Percentiles rank a stretch among this genome's conserved stretches.
These are phyloP conservation scores for Coemansia sp. DNA, from an alignment of 192 early-diverging fungal genomes.

Conservation along the genomic window DNA sequence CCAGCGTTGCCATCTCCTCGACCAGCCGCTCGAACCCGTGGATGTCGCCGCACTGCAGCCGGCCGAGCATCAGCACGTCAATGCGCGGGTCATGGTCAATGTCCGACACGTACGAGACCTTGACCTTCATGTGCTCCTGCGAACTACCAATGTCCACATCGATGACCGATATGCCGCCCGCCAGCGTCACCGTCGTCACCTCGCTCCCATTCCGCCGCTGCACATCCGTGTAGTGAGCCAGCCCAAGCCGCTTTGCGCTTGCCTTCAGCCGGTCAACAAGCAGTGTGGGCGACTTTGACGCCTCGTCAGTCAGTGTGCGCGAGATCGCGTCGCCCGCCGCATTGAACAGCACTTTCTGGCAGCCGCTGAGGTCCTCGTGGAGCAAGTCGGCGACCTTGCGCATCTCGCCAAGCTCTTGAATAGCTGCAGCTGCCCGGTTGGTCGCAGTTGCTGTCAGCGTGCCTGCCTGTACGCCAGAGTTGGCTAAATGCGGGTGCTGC, in stretches of 20 bases:
- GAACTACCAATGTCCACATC: constrained; percentile 39
- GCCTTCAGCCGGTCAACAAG: constrained; percentile 33
- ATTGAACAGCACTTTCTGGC: constrained; percentile 21
- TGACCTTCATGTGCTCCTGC: constrained; percentile 26
- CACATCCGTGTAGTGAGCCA: constrained; percentile 43
- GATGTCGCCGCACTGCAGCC: constrained; percentile 25
- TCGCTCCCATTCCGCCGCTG: constrained; percentile 3
- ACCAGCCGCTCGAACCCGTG: constrained; percentile 38
- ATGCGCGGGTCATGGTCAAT: constrained; percentile 44
- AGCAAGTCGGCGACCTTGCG: constrained; percentile 28
- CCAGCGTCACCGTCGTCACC: constrained; percentile 45
- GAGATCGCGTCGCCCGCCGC: constrained; percentile 34
- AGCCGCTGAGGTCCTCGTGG: constrained; percentile 23
- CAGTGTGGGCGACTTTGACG: background rate
- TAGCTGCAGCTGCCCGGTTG: constrained; percentile 16
- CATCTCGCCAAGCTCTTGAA: constrained; percentile 40
- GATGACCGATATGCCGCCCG: constrained; percentile 42
- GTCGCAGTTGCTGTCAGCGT: constrained; percentile 1
- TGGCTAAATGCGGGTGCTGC: background rate
- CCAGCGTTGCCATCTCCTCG: constrained; percentile 33
- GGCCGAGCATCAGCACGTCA: constrained; percentile 28
- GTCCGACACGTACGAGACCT: constrained; percentile 44
- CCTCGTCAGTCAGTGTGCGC: constrained; percentile 1
- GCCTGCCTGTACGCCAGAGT: background rate
- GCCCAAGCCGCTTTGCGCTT: constrained; percentile 26